These are phyloP conservation scores for Capsicum rhomboideum DNA, from an alignment of 257 asterid genomes.

Conservation along the genomic window DNA sequence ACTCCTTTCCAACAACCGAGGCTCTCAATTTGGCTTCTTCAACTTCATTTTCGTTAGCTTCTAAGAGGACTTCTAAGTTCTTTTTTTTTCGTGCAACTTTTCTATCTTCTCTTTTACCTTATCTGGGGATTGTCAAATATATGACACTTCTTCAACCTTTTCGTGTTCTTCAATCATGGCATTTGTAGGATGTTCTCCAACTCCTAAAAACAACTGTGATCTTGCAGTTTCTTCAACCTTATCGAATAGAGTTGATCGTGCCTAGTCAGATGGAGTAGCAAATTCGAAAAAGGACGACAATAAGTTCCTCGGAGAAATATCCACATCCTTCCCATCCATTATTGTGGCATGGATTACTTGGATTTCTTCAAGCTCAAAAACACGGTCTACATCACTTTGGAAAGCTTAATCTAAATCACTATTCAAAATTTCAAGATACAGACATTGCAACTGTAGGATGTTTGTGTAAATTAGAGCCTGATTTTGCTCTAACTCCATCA, in stretches of 20 bases:
- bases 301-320: background rate
- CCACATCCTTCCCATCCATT: background rate
- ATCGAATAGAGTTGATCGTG: background rate
- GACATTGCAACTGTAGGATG: no score
- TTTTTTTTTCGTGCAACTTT: no score
- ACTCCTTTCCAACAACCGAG: background rate
- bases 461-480: no score
- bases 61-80: background rate
- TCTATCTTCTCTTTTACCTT: background rate
- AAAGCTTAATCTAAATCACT: no score
- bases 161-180: background rate
- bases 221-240: background rate
- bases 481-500: no score
- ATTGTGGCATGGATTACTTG: background rate
- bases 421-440: no score
- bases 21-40: background rate
- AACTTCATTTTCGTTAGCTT: background rate
- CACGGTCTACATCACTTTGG: no score
- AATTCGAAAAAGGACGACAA: background rate
- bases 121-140: no score
- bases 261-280: background rate
- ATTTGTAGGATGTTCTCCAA: background rate
- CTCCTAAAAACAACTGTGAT: no score
- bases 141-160: no score
- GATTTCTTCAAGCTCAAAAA: background rate